Conservation (phyloP, 1,284 basidiomycete species). For the Rhodotorula sp. region DNA sequence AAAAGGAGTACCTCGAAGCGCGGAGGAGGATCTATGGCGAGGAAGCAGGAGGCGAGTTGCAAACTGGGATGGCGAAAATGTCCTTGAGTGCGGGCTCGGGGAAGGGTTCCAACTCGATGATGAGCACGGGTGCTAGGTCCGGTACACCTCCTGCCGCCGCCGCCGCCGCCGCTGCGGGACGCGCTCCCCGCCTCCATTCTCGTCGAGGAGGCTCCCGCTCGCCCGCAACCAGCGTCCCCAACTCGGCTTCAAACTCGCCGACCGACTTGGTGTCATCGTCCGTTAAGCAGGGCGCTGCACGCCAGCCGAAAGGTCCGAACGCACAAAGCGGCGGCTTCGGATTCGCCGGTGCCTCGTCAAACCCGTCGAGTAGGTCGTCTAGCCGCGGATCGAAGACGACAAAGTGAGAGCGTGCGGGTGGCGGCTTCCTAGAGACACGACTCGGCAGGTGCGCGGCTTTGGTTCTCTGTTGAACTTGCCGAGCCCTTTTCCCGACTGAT, state of each 20-base stretch:
- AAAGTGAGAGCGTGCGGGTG: neutral
- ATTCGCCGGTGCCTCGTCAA: neutral
- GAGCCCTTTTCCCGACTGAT: too few species aligned
- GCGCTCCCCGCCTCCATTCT: too few species aligned
- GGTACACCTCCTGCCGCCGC: too few species aligned
- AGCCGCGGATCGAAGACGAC: neutral
- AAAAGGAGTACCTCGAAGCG: slow-evolving; percentile 30
- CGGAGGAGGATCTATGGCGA: slow-evolving; percentile 30
- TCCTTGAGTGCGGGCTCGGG: neutral
- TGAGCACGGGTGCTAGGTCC: too few species aligned
- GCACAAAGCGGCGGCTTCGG: slow-evolving; percentile 12
- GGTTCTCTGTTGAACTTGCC: too few species aligned
- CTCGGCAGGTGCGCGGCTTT: neutral
- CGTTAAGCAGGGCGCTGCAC: neutral
- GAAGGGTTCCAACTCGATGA: too few species aligned
- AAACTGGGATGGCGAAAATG: neutral
- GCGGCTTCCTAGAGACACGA: neutral
- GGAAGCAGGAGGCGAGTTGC: neutral
- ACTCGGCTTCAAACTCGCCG: too few species aligned
- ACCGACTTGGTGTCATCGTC: too few species aligned
- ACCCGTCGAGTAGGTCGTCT: neutral
- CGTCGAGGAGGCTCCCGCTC: too few species aligned
- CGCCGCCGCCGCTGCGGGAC: too few species aligned
- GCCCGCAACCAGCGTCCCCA: too few species aligned
- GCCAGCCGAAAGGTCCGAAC: slow-evolving; percentile 13